Conservation (phyloP, 2,329 filamentous ascomycete species). For the Ophiostoma sp. region DNA sequence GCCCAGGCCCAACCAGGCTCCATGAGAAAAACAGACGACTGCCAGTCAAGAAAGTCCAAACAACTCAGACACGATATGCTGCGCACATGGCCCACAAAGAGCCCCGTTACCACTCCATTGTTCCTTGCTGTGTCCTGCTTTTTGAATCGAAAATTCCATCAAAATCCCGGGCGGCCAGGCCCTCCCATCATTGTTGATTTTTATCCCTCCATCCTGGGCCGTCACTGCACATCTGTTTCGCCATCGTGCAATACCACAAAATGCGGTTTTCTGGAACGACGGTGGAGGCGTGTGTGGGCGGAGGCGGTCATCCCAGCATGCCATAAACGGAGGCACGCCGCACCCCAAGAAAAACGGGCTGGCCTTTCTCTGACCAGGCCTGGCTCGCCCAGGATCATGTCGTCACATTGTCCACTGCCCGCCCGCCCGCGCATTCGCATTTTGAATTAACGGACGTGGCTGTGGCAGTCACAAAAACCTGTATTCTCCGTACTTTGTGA, state of each 20-base stretch:
- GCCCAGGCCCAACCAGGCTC: not conserved
- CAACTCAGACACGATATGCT: not conserved
- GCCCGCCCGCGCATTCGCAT: not conserved
- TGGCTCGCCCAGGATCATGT: not conserved
- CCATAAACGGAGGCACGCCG: not conserved
- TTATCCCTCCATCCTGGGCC: not conserved
- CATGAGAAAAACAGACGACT: not conserved
- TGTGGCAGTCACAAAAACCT: not conserved
- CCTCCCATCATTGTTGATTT: not conserved
- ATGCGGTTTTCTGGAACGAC: conserved; percentile 6
- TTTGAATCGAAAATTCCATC: too few relatives aligned
- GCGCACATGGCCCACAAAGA: not conserved
- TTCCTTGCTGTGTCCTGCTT: not conserved
- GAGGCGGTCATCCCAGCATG: not conserved
- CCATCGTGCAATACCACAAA: conserved; percentile 17
- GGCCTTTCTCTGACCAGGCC: not conserved
- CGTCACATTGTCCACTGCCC: not conserved
- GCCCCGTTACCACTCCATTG: not conserved
- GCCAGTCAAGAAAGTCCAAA: not conserved
- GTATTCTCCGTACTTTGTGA: not conserved
- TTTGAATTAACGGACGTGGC: conserved; percentile 5
- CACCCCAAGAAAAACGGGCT: not conserved
- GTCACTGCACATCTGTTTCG: conserved; percentile 17
- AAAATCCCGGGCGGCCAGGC: not conserved
- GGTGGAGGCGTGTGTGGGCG: not conserved